A percentile compares a stretch with the other conserved stretches of the same genome.
These are phyloP conservation scores for Yamadazyma atmosphaerica DNA, from an alignment of 1,139 yeast genomes.

Conservation along the genomic window DNA sequence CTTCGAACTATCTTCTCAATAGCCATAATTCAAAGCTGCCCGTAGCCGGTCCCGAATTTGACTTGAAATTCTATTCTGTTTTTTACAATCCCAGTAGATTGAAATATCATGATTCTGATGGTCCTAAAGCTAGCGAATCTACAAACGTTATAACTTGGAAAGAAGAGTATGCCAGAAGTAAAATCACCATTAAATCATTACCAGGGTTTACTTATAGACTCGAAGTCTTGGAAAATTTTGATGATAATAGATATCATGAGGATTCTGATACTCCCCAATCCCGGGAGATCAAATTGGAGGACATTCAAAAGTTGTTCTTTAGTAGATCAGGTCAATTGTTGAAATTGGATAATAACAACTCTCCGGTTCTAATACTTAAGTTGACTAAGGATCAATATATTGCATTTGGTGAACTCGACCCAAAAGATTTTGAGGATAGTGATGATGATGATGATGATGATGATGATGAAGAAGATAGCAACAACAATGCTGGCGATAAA, in stretches of 20 bases:
- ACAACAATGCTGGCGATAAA: constrained; percentile 7
- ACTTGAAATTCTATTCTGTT: constrained; percentile 59
- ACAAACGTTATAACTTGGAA: constrained; percentile 62
- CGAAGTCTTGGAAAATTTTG: constrained; percentile 56
- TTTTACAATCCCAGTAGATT: constrained; percentile 61
- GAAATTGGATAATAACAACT: constrained; percentile 60
- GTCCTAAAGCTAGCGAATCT: constrained; percentile 19
- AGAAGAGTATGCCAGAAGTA: constrained; percentile 65
- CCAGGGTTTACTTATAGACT: constrained; percentile 37
- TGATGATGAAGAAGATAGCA: constrained; percentile 18
- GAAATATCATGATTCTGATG: constrained; percentile 28
- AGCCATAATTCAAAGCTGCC: constrained; percentile 11
- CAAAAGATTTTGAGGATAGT: constrained; percentile 28
- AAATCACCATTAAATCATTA: constrained; percentile 36
- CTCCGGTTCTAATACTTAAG: constrained; percentile 71
- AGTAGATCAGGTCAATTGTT: constrained; percentile 72
- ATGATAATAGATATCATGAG: constrained; percentile 74
- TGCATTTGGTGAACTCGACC: constrained; percentile 47
- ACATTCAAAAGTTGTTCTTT: constrained; percentile 60
- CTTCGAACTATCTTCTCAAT: constrained; percentile 46
- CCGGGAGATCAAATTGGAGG: constrained; percentile 37
- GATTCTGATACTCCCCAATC: constrained; percentile 37
- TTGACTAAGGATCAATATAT: constrained; percentile 45
- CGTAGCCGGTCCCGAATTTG: constrained; percentile 56
- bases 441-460: constrained; percentile 28